Evolutionary conservation across 148 eudicot genomes (phyloP).

Genomic region (Pharnaceum exiguum): DNA sequence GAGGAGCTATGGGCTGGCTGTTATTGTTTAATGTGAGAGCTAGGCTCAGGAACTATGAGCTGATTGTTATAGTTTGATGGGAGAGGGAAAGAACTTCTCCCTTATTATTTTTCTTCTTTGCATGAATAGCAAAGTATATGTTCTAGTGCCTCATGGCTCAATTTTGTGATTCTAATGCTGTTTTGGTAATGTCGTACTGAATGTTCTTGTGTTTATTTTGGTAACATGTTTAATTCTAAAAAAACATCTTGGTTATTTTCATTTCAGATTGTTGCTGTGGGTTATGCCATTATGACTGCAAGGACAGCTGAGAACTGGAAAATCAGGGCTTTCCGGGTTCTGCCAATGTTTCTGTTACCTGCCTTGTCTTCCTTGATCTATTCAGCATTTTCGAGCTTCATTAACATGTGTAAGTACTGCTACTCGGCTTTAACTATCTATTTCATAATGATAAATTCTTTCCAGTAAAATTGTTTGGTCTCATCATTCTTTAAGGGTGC

Average conservation of each 20-base stretch:
- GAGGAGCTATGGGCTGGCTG: too few species aligned
- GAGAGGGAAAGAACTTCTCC: too few species aligned
- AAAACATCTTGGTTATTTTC: conserved; percentile 11
- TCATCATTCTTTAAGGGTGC: too few species aligned
- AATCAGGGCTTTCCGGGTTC: conserved; percentile 70
- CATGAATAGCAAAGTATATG: too few species aligned
- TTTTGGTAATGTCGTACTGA: too few species aligned
- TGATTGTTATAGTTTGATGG: too few species aligned
- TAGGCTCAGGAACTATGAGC: too few species aligned
- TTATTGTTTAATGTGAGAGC: too few species aligned
- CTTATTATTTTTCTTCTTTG: too few species aligned
- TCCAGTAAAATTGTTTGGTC: too few species aligned
- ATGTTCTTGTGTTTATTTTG: too few species aligned
- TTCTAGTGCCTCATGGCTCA: neutral
- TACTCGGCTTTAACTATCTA: neutral
- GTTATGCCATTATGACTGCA: conserved; percentile 80
- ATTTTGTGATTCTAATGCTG: neutral
- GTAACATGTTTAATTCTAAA: too few species aligned
- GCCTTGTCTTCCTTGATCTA: conserved; percentile 47
- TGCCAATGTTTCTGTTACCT: conserved; percentile 93
- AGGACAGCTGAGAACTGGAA: conserved; percentile 71
- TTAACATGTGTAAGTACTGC: conserved; percentile 63
- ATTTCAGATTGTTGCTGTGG: conserved; percentile 74
- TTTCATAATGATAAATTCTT: neutral
- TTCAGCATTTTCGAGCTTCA: conserved; percentile 46